A percentile compares a stretch with the other conserved stretches of the same genome.
These are phyloP conservation scores for Cladosporium colombiae DNA, from an alignment of 2,329 filamentous ascomycete species.

Conservation along the genomic window DNA sequence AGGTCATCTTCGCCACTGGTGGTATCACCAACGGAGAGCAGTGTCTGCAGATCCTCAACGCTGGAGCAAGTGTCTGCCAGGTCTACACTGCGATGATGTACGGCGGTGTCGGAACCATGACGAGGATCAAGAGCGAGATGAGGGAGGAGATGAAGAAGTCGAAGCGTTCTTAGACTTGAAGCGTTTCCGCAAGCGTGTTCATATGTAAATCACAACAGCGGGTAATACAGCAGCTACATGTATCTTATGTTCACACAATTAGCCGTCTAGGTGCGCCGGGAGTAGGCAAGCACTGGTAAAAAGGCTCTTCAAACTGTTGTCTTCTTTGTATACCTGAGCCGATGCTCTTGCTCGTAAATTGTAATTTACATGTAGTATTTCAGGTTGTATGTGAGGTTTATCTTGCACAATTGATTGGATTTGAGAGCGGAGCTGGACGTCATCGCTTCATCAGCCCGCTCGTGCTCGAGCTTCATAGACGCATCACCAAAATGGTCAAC, in stretches of 20 bases:
- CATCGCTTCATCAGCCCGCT: conserved; percentile 17
- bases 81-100: conserved; percentile 74
- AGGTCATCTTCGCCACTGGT: conserved; percentile 90
- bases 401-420: too few species aligned
- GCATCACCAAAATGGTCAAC: conserved; percentile 2
- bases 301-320: neutral
- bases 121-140: conserved; percentile 53
- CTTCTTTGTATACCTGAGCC: neutral
- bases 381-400: too few species aligned
- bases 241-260: neutral
- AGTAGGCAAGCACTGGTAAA: neutral
- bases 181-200: conserved; percentile 1
- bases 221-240: conserved; percentile 12
- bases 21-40: conserved; percentile 88
- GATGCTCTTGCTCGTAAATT: too few species aligned
- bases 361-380: too few species aligned
- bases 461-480: neutral
- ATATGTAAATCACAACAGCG: conserved; percentile 15
- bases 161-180: conserved; percentile 13
- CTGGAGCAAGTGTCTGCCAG: conserved; percentile 73
- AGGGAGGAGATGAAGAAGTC: conserved; percentile 41
- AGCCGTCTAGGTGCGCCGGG: neutral
- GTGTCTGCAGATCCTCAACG: conserved; percentile 77
- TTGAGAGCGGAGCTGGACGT: neutral
- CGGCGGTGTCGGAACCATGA: conserved; percentile 63